Evolutionary conservation across 1,139 yeast species (phyloP), one percentile per base, ranked within the genome.

Genomic region (Saccharomyces hybrid): DNA sequence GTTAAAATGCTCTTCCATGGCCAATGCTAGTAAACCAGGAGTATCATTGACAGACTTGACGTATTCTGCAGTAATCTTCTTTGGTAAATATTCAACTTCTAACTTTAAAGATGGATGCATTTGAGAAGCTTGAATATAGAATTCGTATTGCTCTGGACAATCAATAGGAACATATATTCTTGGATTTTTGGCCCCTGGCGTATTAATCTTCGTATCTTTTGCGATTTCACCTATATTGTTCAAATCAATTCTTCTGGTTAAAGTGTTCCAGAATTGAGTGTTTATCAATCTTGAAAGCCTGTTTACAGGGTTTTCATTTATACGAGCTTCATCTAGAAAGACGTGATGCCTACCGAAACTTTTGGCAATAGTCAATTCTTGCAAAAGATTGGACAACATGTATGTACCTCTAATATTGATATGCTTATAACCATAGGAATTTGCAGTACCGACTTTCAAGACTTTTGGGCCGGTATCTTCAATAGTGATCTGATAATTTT

Each of bases 401-500:
- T 91, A 91, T 0, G 97, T 90, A n/a, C 98, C 98, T 59, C 96
- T 75, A 52, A 91, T 78, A 54, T 85, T 88, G 49, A 81, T 78
- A 62, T 82, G 84, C 48, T 81, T 82, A 70, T 73, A 87, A 1
- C 97, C 97, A 61, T 84, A 81, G 1, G 96, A 88, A 67, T 87
- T 87, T 50, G 84, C 88, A 0, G 97, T 88, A 8, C 96, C 96
- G 46, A 90, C 75, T 60, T 83, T 78, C 60, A 89, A 74, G n/a
- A 87, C 95, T 67, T 90, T 90, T 13, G 97, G 97, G 0, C 97
- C 97, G 3, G 83, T 79, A 69, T 90, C 97, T 65, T 90, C 97
- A 53, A 90, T 86, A 13, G 97, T 90, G 64, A 91, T 91, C 70
- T 91, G 97, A 69, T 74, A 83, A 70, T 91, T 86, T 54, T 78